Evolutionary conservation across 805 yeast species (phyloP).

Genomic region (Phaffomyces antillensis): DNA sequence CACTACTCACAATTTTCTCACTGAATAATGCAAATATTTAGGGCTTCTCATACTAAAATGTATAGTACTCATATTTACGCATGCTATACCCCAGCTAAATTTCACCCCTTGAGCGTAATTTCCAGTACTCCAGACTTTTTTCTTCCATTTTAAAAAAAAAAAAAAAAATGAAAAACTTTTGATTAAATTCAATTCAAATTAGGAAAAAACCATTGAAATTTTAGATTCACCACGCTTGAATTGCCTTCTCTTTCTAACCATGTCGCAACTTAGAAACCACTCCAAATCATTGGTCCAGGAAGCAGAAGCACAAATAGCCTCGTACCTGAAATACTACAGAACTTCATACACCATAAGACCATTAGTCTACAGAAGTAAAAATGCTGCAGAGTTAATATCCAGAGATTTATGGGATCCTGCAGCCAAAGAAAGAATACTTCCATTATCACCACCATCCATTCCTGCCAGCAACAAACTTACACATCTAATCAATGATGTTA

Average conservation of each 20-base stretch:
- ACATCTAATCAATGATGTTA: constrained; percentile 19
- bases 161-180: too few relatives aligned
- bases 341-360: constrained; percentile 29
- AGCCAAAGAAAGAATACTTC: constrained; percentile 26
- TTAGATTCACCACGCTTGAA: too few relatives aligned
- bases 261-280: neutral
- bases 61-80: too few relatives aligned
- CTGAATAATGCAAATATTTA: too few relatives aligned
- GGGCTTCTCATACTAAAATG: too few relatives aligned
- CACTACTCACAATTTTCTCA: too few relatives aligned
- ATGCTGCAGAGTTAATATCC: constrained; percentile 29
- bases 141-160: too few relatives aligned
- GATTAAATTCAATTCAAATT: too few relatives aligned
- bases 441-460: constrained; percentile 26
- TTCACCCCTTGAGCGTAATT: too few relatives aligned
- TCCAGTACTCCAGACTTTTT: too few relatives aligned
- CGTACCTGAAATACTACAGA: constrained; percentile 27
- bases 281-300: neutral
- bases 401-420: constrained; percentile 33
- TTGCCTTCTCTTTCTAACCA: neutral
- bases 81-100: too few relatives aligned
- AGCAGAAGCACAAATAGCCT: constrained; percentile 24
- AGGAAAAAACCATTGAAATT: too few relatives aligned
- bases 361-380: constrained; percentile 33
- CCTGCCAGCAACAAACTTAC: constrained; percentile 22